Conservation (phyloP, 2,329 filamentous ascomycete genomes). For the Penicillium vulpinum region DNA sequence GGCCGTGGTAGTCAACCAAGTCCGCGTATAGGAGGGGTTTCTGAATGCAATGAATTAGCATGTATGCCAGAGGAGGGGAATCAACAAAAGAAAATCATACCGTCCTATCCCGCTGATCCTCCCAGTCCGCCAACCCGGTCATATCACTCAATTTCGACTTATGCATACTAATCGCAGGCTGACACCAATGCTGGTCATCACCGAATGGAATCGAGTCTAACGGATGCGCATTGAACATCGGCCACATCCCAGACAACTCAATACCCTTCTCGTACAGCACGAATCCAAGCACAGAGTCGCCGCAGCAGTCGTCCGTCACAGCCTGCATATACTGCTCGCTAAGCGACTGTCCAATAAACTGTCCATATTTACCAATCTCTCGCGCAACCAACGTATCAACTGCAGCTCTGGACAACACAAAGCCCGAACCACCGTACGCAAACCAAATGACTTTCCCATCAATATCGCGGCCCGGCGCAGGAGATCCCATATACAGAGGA, state of each 20-base stretch:
- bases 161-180: constrained; percentile 53
- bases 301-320: constrained; percentile 53
- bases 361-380: constrained; percentile 24
- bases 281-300: constrained; percentile 55
- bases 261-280: constrained; percentile 49
- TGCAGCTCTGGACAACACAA: constrained; percentile 49
- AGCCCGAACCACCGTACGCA: constrained; percentile 53
- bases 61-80: too few relatives aligned
- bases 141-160: constrained; percentile 52
- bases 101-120: constrained; percentile 21
- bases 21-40: constrained; percentile 30
- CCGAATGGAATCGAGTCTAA: constrained; percentile 51
- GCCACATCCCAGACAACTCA: constrained; percentile 50
- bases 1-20: constrained; percentile 31
- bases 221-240: constrained; percentile 52
- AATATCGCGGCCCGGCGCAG: constrained; percentile 41
- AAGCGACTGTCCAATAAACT: constrained; percentile 44
- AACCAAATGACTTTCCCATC: constrained; percentile 40
- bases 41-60: constrained; percentile 6
- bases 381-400: constrained; percentile 43
- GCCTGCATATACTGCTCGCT: constrained; percentile 45
- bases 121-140: constrained; percentile 51
- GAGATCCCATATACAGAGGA: constrained; percentile 53
- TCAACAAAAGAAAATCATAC: constrained; percentile 14
- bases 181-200: constrained; percentile 52